These are phyloP conservation scores for Cochlearia excelsa DNA, from an alignment of 345 rosid genomes.

Conservation along the genomic window DNA sequence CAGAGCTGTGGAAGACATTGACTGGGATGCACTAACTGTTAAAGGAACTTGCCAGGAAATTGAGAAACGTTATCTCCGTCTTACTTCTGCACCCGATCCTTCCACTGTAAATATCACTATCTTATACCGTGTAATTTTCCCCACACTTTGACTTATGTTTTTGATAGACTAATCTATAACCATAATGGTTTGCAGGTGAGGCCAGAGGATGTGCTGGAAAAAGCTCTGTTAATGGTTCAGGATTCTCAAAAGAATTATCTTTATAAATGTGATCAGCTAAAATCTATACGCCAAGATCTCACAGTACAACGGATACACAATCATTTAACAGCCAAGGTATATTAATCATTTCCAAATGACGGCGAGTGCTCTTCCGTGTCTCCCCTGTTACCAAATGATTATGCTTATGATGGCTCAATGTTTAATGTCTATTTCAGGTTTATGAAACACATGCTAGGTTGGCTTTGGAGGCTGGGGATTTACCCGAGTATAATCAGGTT, in stretches of 20 bases:
- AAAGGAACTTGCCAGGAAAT: slow-evolving; percentile 95
- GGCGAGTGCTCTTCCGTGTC: slow-evolving; percentile 16
- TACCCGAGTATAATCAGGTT: slow-evolving; percentile 99
- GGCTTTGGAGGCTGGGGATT: slow-evolving; percentile 88
- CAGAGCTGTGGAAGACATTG: slow-evolving; percentile 97
- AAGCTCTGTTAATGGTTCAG: slow-evolving; percentile 79
- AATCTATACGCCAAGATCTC: slow-evolving; percentile 97
- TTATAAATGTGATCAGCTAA: slow-evolving; percentile 92
- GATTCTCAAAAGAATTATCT: slow-evolving; percentile 89
- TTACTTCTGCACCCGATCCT: slow-evolving; percentile 99
- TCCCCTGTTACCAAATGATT: neutral
- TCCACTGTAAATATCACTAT: slow-evolving; percentile 61
- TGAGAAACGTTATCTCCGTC: slow-evolving; percentile 96
- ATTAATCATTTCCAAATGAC: slow-evolving; percentile 10
- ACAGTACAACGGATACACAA: slow-evolving; percentile 91
- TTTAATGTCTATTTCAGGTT: slow-evolving; percentile 53
- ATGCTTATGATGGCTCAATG: slow-evolving; percentile 24
- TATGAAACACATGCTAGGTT: slow-evolving; percentile 98
- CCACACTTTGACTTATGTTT: slow-evolving; percentile 20
- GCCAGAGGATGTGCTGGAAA: slow-evolving; percentile 94
- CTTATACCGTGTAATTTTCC: slow-evolving; percentile 20
- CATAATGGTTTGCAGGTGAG: slow-evolving; percentile 63
- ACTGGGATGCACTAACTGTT: slow-evolving; percentile 95
- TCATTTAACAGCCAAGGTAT: slow-evolving; percentile 83
- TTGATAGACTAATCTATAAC: slow-evolving; percentile 11